A percentile compares a stretch with the other conserved stretches of the same genome.
phyloP scores from a whole-genome alignment of 305 asterid genomes.

The Solanum aculeatissimum region DNA sequence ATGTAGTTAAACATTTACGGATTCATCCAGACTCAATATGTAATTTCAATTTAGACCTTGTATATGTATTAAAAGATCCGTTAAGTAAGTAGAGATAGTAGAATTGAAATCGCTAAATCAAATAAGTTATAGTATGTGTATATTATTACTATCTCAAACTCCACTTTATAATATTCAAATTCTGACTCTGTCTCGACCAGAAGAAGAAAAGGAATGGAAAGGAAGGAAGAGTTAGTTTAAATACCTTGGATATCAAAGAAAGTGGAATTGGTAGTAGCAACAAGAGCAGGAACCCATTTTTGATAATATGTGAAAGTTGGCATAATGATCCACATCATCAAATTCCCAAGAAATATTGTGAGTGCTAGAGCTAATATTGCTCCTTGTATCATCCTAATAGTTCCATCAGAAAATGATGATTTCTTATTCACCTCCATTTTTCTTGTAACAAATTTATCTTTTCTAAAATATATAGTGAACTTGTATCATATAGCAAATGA shows the following conservation, averaged over 20 bases:
- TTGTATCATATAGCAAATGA: not conserved
- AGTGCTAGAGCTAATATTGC: slow-evolving; percentile 44
- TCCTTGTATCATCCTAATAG: slow-evolving; percentile 26
- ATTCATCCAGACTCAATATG: not conserved
- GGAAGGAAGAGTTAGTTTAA: not conserved
- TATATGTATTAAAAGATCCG: not conserved
- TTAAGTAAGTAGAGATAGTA: not conserved
- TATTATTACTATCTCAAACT: not conserved
- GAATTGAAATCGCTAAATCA: not conserved
- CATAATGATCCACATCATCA: slow-evolving; percentile 94
- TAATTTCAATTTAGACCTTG: not conserved
- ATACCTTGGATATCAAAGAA: slow-evolving; percentile 86
- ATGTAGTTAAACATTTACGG: not conserved
- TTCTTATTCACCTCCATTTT: not conserved
- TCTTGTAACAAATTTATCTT: not conserved
- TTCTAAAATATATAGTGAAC: not conserved
- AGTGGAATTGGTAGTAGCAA: slow-evolving; percentile 58
- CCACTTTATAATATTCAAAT: not conserved
- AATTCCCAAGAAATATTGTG: slow-evolving; percentile 67
- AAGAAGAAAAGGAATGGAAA: not conserved
- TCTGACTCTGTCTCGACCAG: not conserved
- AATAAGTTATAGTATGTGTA: not conserved
- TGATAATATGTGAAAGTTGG: slow-evolving; percentile 76
- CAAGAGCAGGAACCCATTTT: slow-evolving; percentile 61
- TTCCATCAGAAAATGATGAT: slow-evolving; percentile 24